Percentiles rank a stretch among this genome's conserved stretches.
Conservation (phyloP, 805 yeast genomes). For the Candida qinlingensis region DNA sequence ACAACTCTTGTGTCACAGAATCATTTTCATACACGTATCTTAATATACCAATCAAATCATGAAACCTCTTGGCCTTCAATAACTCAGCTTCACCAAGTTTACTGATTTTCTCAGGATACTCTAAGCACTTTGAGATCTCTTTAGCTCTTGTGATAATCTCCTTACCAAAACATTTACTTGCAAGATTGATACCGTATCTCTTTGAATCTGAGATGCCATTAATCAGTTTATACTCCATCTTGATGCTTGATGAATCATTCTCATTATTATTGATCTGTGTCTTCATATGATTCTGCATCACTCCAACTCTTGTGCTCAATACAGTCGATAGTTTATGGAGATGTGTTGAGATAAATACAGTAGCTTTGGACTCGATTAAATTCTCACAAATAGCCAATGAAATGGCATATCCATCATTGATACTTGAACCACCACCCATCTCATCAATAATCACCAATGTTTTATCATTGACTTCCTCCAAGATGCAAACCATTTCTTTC, state of each 20-base stretch:
- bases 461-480: slow-evolving; percentile 28
- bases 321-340: slow-evolving; percentile 36
- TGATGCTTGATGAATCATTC: slow-evolving; percentile 13
- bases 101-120: slow-evolving; percentile 9
- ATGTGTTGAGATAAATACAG: slow-evolving; percentile 40
- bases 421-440: slow-evolving; percentile 47
- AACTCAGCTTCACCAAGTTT: not conserved
- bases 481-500: slow-evolving; percentile 41
- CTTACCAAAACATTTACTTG: slow-evolving; percentile 22
- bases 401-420: slow-evolving; percentile 48
- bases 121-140: slow-evolving; percentile 19
- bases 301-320: slow-evolving; percentile 29
- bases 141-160: slow-evolving; percentile 26
- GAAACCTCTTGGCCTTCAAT: slow-evolving; percentile 23
- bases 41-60: slow-evolving; percentile 25
- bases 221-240: slow-evolving; percentile 28
- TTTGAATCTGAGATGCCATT: slow-evolving; percentile 21
- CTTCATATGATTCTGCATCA: slow-evolving; percentile 34
- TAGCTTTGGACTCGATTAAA: slow-evolving; percentile 25
- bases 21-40: slow-evolving; percentile 13
- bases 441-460: slow-evolving; percentile 48
- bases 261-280: slow-evolving; percentile 16
- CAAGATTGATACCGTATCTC: slow-evolving; percentile 30
- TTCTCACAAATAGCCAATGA: slow-evolving; percentile 40
- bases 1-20: slow-evolving; percentile 11